Conservation (phyloP, 768 basidiomycete species). For the Amanita pseudoporphyria region DNA sequence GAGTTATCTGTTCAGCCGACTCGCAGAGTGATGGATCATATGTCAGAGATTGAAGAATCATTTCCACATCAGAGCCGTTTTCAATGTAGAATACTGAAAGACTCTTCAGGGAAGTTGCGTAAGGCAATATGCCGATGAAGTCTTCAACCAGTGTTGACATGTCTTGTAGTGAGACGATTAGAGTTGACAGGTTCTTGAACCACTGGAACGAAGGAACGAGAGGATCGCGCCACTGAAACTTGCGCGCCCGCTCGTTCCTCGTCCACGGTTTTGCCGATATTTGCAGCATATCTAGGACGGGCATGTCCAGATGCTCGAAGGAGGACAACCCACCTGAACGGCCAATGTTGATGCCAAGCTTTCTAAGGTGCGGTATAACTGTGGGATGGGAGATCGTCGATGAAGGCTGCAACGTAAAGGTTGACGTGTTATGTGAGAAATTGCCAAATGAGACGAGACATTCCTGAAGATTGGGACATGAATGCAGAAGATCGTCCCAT, state of each 20-base stretch:
- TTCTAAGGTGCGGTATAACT: background rate
- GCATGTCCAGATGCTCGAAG: constrained; percentile 3
- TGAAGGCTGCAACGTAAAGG: background rate
- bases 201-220: background rate
- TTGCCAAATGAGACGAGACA: constrained; percentile 5
- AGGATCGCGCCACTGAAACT: constrained; percentile 1
- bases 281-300: background rate
- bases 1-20: background rate
- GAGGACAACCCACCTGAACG: constrained; percentile 3
- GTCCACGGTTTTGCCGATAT: constrained; percentile 5
- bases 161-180: constrained; percentile 1
- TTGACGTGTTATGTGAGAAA: background rate
- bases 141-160: background rate
- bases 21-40: background rate
- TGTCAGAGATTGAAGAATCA: background rate
- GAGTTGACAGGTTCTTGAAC: background rate
- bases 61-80: constrained; percentile 2
- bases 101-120: background rate
- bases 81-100: background rate
- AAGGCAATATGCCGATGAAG: background rate
- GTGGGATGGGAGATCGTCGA: background rate
- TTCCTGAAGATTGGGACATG: background rate
- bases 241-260: constrained; percentile 1
- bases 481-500: constrained; percentile 2
- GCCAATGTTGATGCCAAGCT: constrained; percentile 1